Conservation (phyloP, 2,329 filamentous ascomycete genomes). For the Hypoxylon sp. region DNA sequence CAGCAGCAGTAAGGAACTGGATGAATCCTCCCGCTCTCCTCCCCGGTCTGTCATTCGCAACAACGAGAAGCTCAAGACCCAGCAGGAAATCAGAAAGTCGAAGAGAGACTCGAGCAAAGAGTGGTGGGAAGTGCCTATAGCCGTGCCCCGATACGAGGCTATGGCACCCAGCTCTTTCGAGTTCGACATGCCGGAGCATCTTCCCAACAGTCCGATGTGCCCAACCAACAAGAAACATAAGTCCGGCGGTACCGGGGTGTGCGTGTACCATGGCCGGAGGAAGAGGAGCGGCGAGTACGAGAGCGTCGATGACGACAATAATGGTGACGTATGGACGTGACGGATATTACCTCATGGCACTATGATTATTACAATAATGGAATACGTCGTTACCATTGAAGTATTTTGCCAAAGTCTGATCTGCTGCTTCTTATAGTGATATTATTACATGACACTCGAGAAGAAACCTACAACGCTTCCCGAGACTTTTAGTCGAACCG, state of each 20-base stretch:
- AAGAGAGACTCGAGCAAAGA: conserved; percentile 42
- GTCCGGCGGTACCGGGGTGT: conserved; percentile 62
- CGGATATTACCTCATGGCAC: background rate
- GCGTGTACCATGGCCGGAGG: conserved; percentile 63
- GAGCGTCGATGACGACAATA: conserved; percentile 39
- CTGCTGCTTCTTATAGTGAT: conserved; percentile 18
- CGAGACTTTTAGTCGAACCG: conserved; percentile 1
- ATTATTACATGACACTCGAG: conserved; percentile 15
- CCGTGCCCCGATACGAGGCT: conserved; percentile 46
- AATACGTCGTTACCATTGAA: conserved; percentile 1
- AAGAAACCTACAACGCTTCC: conserved; percentile 1
- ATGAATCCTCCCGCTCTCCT: background rate
- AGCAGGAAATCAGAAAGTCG: background rate
- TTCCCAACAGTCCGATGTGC: conserved; percentile 65
- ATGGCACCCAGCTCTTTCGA: conserved; percentile 55
- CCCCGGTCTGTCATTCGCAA: background rate
- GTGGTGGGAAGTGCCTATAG: conserved; percentile 52
- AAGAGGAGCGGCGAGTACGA: conserved; percentile 41
- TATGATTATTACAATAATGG: background rate
- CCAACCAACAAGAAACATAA: conserved; percentile 61
- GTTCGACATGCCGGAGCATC: conserved; percentile 65
- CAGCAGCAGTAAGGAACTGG: conserved; percentile 10
- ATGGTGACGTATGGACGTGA: conserved; percentile 32
- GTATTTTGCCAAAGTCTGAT: background rate
- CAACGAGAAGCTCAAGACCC: background rate